These are phyloP conservation scores for Russula sp. DNA, from an alignment of 768 basidiomycete genomes.

Conservation along the genomic window DNA sequence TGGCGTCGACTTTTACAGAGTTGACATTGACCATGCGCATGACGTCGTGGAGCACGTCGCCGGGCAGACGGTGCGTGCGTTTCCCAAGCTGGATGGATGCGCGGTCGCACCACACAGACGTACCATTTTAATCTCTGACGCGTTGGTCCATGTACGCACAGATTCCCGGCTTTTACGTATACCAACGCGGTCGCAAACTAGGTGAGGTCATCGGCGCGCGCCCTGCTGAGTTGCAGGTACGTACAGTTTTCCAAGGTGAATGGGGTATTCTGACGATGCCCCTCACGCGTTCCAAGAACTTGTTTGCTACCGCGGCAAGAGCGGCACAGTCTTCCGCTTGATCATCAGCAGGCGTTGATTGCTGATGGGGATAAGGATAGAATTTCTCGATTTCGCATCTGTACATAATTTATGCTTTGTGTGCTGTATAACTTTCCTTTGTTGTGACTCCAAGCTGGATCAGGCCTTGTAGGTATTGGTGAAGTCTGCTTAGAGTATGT, in stretches of 20 bases:
- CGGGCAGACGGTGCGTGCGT: constrained; percentile 11
- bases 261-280: background rate
- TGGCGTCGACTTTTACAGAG: constrained; percentile 18
- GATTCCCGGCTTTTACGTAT: constrained; percentile 22
- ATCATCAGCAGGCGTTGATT: background rate
- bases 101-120: background rate
- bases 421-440: background rate
- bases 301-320: background rate
- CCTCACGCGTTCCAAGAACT: background rate
- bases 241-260: background rate
- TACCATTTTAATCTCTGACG: background rate
- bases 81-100: background rate
- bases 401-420: background rate
- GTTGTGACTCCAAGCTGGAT: background rate
- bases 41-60: constrained; percentile 11
- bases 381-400: background rate
- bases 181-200: constrained; percentile 9
- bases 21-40: constrained; percentile 16
- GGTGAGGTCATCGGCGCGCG: constrained; percentile 12
- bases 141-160: background rate
- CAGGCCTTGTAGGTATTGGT: background rate
- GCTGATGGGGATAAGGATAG: background rate
- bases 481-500: background rate
- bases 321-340: constrained; percentile 8
- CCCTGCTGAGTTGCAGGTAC: constrained; percentile 9